A percentile compares a stretch with the other conserved stretches of the same genome.
Evolutionary conservation across 768 basidiomycete species (phyloP).

Genomic region (Tremella yokohamensis): DNA sequence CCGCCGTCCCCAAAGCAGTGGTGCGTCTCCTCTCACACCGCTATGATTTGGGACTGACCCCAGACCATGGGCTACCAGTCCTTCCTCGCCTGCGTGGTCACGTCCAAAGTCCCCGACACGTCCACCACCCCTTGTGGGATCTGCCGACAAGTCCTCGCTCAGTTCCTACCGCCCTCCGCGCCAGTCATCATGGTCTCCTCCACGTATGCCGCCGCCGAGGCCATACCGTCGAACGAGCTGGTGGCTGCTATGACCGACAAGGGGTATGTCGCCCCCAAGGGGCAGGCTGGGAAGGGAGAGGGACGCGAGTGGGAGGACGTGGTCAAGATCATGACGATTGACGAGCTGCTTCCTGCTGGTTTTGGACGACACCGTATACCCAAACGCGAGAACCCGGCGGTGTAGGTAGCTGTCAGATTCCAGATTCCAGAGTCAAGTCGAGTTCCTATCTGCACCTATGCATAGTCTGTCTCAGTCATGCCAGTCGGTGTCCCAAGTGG

Average conservation of each 20-base stretch:
- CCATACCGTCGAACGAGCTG: conserved; percentile 48
- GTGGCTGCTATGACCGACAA: conserved; percentile 41
- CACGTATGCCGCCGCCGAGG: conserved; percentile 20
- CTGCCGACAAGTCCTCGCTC: conserved; percentile 71
- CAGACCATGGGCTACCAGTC: conserved; percentile 9
- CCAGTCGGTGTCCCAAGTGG: no score
- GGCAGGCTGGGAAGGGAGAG: conserved; percentile 43
- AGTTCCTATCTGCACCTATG: no score
- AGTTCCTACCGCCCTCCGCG: conserved; percentile 53
- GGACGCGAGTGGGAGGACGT: conserved; percentile 53
- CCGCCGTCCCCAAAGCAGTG: conserved; percentile 88
- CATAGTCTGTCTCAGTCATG: no score
- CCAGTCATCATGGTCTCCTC: conserved; percentile 50
- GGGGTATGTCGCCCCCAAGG: conserved; percentile 61
- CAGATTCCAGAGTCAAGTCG: no score
- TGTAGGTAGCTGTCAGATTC: no score
- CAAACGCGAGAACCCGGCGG: no score
- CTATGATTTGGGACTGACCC: not conserved
- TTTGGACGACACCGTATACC: conserved; percentile 68
- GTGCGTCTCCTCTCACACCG: conserved; percentile 56
- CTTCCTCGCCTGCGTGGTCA: conserved; percentile 17
- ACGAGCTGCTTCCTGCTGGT: conserved; percentile 72
- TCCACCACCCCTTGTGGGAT: conserved; percentile 84
- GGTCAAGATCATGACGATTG: conserved; percentile 59
- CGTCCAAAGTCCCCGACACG: conserved; percentile 54